phyloP scores from a whole-genome alignment of 257 asterid genomes.

The Salvia miltiorrhiza region DNA sequence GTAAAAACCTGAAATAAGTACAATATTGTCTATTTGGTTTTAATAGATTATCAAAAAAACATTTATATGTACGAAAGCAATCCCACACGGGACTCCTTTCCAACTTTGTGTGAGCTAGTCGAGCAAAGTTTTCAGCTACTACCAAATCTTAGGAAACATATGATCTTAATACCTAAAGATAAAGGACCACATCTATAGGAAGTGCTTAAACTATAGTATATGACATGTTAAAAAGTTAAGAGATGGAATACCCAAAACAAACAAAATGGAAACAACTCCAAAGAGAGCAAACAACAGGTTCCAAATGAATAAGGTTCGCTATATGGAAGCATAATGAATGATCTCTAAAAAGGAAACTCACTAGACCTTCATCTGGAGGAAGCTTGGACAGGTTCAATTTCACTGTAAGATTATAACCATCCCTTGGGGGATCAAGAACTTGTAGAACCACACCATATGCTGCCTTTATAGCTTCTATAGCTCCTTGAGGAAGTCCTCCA shows the following conservation, averaged over 20 bases:
- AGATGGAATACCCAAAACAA: conserved; percentile 7
- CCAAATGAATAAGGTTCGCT: conserved; percentile 28
- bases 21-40: too few species aligned
- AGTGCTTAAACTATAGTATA: conserved; percentile 13
- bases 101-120: neutral
- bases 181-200: neutral
- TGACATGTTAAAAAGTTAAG: conserved; percentile 2
- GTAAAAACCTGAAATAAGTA: too few species aligned
- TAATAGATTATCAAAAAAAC: too few species aligned
- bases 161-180: neutral
- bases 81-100: neutral
- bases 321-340: conserved; percentile 48
- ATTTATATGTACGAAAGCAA: neutral
- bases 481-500: conserved; percentile 90
- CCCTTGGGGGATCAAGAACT: conserved; percentile 98
- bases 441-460: conserved; percentile 80
- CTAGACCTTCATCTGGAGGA: conserved; percentile 95
- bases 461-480: conserved; percentile 87
- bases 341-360: conserved; percentile 63
- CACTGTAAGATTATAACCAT: conserved; percentile 91
- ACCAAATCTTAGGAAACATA: neutral
- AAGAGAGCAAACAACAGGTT: conserved; percentile 9
- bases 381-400: conserved; percentile 89
- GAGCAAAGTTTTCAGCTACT: neutral
- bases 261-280: neutral